Evolutionary conservation across 1,139 yeast species (phyloP), one percentile per base, ranked within the genome.

Genomic region (Yamadazyma songkhlaensis): DNA sequence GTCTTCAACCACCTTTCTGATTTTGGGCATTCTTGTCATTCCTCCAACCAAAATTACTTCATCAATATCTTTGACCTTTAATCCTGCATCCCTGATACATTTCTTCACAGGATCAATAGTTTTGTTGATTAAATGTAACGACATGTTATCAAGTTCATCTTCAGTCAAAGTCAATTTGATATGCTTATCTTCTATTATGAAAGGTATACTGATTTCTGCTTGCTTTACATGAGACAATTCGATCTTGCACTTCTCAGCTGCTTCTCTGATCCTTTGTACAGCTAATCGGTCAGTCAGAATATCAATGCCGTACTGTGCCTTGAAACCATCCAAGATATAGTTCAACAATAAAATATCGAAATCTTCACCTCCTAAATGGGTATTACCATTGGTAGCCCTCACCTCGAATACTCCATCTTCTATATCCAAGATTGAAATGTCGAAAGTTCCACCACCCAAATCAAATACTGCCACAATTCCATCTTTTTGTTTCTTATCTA

Each of bases 401-500:
- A 84, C 94, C 57, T 84, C 92, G 60, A 84, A 84, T 3, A 84
- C 89, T 11, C 90, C 90, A 51, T 79, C 84, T 48, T 84, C 92
- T 36, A 84, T 84, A 54, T 84, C 92, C 47, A 84, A 64, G 35
- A 84, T 78, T 1, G 92, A 84, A 23, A 84, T 82, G 58, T 84
- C 94, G 64, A 84, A 84, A 1, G 94, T 84, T 25, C 94, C 94
- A 20, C 94, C 94, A 41, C 94, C 94, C 38, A 84, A 66, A 62
- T 84, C 94, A 56, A 80, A 84, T 9, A 84, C 94, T 0, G 92
- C 92, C 30, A 84, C 74, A 17, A 66, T 57, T 7, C 89, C 89
- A 53, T 78, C 81, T 22, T 50, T 51, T 32, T 53, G 49, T 27
- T 51, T 56, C 51, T 73, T 67, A 48, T 79, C 77, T 35, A 84